These are phyloP conservation scores for Xylaria sp. DNA, from an alignment of 2,329 filamentous ascomycete genomes.

Conservation along the genomic window DNA sequence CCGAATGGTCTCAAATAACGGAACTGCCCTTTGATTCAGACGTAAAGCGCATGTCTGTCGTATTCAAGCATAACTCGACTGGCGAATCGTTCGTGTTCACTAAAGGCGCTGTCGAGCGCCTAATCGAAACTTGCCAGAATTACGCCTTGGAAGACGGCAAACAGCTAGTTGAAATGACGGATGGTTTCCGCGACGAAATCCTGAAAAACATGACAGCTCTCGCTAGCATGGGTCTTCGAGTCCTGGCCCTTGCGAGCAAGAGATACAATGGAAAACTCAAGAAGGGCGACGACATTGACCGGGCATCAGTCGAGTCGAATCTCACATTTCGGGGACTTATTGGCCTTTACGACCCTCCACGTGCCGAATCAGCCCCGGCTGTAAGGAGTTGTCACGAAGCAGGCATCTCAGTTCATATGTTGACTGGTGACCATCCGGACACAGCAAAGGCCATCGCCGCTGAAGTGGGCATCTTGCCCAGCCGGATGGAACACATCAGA, in stretches of 20 bases:
- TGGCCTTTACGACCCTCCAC: conserved; percentile 77
- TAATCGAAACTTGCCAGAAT: conserved; percentile 68
- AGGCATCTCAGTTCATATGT: conserved; percentile 74
- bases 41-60: conserved; percentile 79
- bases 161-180: conserved; percentile 55
- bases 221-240: conserved; percentile 68
- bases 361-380: conserved; percentile 71
- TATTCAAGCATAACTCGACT: conserved; percentile 61
- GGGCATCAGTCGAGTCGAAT: conserved; percentile 66
- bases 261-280: conserved; percentile 54
- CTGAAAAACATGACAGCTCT: conserved; percentile 71
- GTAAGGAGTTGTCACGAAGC: conserved; percentile 69
- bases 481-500: conserved; percentile 67
- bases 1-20: conserved; percentile 66
- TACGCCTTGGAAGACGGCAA: conserved; percentile 53
- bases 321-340: conserved; percentile 74
- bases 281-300: conserved; percentile 60
- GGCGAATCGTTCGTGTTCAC: conserved; percentile 57
- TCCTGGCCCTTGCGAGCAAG: conserved; percentile 72
- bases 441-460: conserved; percentile 71
- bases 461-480: conserved; percentile 69
- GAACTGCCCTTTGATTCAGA: conserved; percentile 79
- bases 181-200: conserved; percentile 63
- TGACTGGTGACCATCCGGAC: conserved; percentile 73
- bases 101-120: conserved; percentile 75